Evolutionary conservation across 169 alveolate genomes (phyloP).

Genomic region (Cryptosporidium viatorum): DNA sequence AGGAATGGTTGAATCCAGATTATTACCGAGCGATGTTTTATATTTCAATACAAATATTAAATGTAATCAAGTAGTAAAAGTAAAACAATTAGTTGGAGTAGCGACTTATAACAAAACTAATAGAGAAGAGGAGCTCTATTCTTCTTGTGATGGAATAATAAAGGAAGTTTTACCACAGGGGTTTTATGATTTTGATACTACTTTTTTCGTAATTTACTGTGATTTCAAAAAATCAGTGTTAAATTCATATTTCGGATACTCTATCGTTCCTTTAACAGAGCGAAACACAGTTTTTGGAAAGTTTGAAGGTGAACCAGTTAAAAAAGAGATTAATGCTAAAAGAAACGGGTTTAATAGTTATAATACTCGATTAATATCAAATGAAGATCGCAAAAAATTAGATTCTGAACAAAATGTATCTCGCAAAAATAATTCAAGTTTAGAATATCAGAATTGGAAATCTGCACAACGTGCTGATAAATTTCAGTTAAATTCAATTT

Average conservation of each 20-base stretch:
- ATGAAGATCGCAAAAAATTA: neutral
- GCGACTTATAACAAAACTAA: neutral
- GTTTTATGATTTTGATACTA: conserved; percentile 4
- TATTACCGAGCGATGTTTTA: conserved; percentile 3
- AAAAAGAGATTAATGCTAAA: neutral
- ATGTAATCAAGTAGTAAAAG: neutral
- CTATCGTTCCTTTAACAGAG: neutral
- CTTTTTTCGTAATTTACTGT: conserved; percentile 39
- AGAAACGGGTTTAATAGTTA: neutral
- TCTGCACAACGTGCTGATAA: neutral
- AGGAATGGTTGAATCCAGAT: conserved; percentile 35
- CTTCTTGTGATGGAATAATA: conserved; percentile 45
- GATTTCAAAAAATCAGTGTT: neutral
- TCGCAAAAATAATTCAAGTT: neutral
- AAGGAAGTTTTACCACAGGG: neutral
- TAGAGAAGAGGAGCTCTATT: conserved; percentile 27
- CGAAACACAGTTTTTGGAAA: neutral
- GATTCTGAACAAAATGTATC: neutral
- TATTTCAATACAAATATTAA: conserved; percentile 14
- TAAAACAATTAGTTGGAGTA: conserved; percentile 13
- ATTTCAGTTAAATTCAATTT: neutral
- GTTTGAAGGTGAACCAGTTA: neutral
- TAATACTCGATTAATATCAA: neutral
- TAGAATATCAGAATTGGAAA: neutral
- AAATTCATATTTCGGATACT: neutral